Base-by-base conservation (phyloP, 73 alveolate genomes). In the Blepharisma stoltei region DNA sequence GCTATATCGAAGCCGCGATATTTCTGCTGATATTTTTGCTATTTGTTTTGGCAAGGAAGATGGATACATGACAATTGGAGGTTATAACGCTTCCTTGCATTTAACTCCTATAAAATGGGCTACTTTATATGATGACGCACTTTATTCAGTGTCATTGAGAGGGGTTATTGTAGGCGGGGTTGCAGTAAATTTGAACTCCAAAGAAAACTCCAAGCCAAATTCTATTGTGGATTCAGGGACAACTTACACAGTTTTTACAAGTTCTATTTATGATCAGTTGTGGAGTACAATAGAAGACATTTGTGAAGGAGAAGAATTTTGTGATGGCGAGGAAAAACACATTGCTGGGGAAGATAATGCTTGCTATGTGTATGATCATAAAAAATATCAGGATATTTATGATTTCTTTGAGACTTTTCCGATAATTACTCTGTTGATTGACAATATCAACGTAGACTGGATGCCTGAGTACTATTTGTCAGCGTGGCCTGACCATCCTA, bases 61-160 rank as follows among this genome's bases (percentile, higher is more conserved):
- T 53, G 67, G 67, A n/a, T 89, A 81, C 60, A 87, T 94, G 81
- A 67, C 89, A 4, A 83, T 91, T 37, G 98, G 97, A 9, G 89
- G 91, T 25, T 83, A 84, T 55, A 76, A 88, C 54, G 23, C 67
- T 20, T 52, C 67, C 23, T 20, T 52, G 18, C 67, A 52, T 20
- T 14, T n/a, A n/a, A 14, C 67, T 52, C 18, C 18, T 52, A 52
- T 14, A 14, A 52, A 14, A 52, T 69, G 79, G 65, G 41, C 79
- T 25, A 11, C 71, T 38, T 14, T 69, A 43, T 44, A 69, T 44
- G 79, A 46, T 43, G 65, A 46, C n/a, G 20, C 23, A 7, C 27
- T 14, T 69, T 69, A 69, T 46, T 9, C 76, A 14, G 60, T 69
- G n/a, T 1, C 11, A 46, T 9, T 46, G 32, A 25, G 20, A 7